Percentiles rank a stretch among this genome's conserved stretches.
Evolutionary conservation across 192 early-diverging fungal species (phyloP).

Genomic region (Mortierella claussenii): DNA sequence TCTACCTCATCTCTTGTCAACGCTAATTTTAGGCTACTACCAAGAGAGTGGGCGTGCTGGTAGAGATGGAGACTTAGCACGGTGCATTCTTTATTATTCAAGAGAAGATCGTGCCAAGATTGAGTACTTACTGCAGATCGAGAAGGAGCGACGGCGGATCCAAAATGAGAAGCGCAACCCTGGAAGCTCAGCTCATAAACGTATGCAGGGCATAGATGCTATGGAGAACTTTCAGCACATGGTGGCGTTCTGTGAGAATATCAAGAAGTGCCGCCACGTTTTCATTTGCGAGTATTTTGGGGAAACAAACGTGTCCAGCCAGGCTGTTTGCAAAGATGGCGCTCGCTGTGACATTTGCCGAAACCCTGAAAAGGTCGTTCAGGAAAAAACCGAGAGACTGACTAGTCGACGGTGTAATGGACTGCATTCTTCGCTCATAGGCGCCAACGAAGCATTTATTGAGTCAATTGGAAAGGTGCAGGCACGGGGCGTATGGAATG

Average conservation of each 20-base stretch:
- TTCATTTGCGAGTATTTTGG: conserved; percentile 92
- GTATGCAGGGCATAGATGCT: not conserved
- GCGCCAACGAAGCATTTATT: conserved; percentile 15
- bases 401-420: conserved; percentile 1
- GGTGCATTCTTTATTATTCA: conserved; percentile 84
- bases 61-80: conserved; percentile 61
- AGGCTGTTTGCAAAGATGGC: conserved; percentile 26
- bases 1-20: not conserved
- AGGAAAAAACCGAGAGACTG: conserved; percentile 32
- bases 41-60: conserved; percentile 82
- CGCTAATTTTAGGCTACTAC: conserved; percentile 58
- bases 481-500: conserved; percentile 22
- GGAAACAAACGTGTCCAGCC: conserved; percentile 68
- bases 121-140: conserved; percentile 60
- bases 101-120: conserved; percentile 77
- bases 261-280: conserved; percentile 82
- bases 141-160: conserved; percentile 67
- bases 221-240: conserved; percentile 68
- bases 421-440: conserved; percentile 16
- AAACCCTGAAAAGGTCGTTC: conserved; percentile 37
- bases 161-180: conserved; percentile 77
- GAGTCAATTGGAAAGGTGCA: conserved; percentile 30
- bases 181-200: conserved; percentile 18
- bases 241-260: conserved; percentile 85
- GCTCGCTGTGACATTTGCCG: conserved; percentile 39